These are phyloP conservation scores for Scutellaria galericulata DNA, from an alignment of 257 asterid genomes.

Conservation along the genomic window DNA sequence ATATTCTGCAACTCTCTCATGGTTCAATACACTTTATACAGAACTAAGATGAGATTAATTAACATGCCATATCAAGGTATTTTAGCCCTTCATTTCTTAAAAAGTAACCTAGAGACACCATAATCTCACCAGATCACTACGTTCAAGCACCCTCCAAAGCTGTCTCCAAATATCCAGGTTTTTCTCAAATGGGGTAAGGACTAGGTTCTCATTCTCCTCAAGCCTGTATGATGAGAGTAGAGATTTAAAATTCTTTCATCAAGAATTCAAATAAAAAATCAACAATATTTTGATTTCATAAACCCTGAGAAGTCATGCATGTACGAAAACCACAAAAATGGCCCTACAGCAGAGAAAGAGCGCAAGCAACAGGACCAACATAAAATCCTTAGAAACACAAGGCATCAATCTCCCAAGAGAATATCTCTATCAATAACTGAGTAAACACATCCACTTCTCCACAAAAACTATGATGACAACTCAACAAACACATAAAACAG, in stretches of 20 bases:
- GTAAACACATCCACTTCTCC: conserved; percentile 4
- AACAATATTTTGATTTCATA: neutral
- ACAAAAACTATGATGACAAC: conserved; percentile 4
- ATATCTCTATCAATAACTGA: neutral
- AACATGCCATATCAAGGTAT: conserved; percentile 18
- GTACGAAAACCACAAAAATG: conserved; percentile 3
- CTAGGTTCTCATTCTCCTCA: conserved; percentile 92
- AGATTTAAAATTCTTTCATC: neutral
- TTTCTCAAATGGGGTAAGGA: conserved; percentile 98
- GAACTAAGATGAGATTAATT: conserved; percentile 1
- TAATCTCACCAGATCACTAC: conserved; percentile 91
- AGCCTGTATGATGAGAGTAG: conserved; percentile 58
- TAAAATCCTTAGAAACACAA: conserved; percentile 21
- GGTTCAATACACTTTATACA: neutral
- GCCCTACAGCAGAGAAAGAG: neutral
- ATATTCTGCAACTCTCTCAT: conserved; percentile 28
- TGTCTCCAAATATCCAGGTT: conserved; percentile 99
- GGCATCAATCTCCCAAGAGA: neutral
- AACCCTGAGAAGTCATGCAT: conserved; percentile 16
- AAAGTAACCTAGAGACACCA: conserved; percentile 21
- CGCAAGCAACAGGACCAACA: conserved; percentile 4
- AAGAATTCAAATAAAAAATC: neutral
- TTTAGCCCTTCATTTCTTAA: neutral
- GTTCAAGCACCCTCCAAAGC: conserved; percentile 99
- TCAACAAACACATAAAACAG: neutral